Conservation (phyloP, 495 filamentous ascomycete genomes). For the Annulohypoxylon bovei region DNA sequence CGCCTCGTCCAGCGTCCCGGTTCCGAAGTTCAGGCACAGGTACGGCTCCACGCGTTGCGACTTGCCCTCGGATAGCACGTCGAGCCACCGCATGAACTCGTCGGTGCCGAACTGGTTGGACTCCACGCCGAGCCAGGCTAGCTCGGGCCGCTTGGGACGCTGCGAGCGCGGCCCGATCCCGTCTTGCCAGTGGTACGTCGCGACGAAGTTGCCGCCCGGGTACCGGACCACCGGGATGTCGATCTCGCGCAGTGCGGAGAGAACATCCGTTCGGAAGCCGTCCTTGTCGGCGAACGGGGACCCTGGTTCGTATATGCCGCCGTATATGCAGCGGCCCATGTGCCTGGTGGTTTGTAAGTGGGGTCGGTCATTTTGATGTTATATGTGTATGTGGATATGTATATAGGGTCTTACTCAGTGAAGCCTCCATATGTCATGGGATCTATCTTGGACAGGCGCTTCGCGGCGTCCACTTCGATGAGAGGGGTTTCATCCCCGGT, state of each 20-base stretch:
- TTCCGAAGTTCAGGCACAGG: slow-evolving; percentile 78
- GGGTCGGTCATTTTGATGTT: neutral
- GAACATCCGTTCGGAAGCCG: slow-evolving; percentile 79
- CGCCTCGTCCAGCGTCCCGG: slow-evolving; percentile 78
- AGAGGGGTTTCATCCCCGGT: slow-evolving; percentile 63
- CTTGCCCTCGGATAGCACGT: slow-evolving; percentile 60
- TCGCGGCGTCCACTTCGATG: slow-evolving; percentile 68
- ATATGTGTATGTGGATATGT: neutral
- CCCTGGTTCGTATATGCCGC: slow-evolving; percentile 80
- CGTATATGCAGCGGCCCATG: slow-evolving; percentile 87
- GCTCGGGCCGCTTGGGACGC: slow-evolving; percentile 72
- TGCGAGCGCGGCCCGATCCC: slow-evolving; percentile 76
- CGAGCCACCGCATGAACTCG: slow-evolving; percentile 84
- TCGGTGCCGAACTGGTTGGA: slow-evolving; percentile 83
- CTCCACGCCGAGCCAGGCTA: slow-evolving; percentile 80
- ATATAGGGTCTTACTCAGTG: slow-evolving; percentile 64
- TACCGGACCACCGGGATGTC: slow-evolving; percentile 79
- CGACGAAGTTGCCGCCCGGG: slow-evolving; percentile 82
- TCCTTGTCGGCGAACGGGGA: slow-evolving; percentile 76
- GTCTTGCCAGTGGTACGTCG: slow-evolving; percentile 86
- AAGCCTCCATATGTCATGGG: slow-evolving; percentile 80
- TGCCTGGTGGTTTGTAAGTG: slow-evolving; percentile 59
- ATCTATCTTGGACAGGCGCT: slow-evolving; percentile 74
- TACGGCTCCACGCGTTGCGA: slow-evolving; percentile 70
- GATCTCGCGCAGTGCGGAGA: slow-evolving; percentile 73